These are phyloP conservation scores for Solanum bukasovii DNA, from an alignment of 257 asterid genomes.

Conservation along the genomic window DNA sequence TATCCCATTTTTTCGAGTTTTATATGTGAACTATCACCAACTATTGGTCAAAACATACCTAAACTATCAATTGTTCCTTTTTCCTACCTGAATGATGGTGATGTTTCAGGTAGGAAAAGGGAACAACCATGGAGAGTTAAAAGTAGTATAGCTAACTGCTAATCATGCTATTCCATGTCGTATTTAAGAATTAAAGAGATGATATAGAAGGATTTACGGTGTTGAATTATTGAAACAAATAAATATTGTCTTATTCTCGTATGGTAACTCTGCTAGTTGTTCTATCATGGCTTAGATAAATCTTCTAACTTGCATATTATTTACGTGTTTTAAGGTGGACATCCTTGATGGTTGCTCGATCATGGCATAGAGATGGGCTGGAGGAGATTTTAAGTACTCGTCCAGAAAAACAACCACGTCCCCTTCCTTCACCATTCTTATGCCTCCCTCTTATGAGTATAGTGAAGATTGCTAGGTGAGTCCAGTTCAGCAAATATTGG, in stretches of 20 bases:
- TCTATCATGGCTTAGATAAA: neutral
- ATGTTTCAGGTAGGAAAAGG: neutral
- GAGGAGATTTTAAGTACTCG: slow-evolving; percentile 46
- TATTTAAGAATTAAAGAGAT: neutral
- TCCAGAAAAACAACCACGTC: slow-evolving; percentile 34
- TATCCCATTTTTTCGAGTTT: neutral
- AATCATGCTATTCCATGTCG: neutral
- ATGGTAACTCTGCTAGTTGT: neutral
- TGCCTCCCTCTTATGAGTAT: slow-evolving; percentile 86
- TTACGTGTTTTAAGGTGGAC: slow-evolving; percentile 45
- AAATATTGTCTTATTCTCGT: neutral
- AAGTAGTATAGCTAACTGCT: neutral
- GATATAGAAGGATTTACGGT: neutral
- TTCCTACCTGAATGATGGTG: neutral
- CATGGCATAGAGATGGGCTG: slow-evolving; percentile 79
- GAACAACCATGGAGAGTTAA: neutral
- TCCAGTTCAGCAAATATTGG: neutral
- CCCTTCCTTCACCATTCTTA: slow-evolving; percentile 47
- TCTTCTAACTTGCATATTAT: neutral
- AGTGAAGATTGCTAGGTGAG: slow-evolving; percentile 70
- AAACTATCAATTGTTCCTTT: neutral
- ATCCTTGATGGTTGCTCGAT: slow-evolving; percentile 80
- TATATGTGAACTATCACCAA: neutral
- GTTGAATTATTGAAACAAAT: neutral
- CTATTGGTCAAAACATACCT: neutral